Evolutionary conservation across 2,329 filamentous ascomycete species (phyloP), one percentile per base, ranked within the genome.

Genomic region (Sporothrix sp.): DNA sequence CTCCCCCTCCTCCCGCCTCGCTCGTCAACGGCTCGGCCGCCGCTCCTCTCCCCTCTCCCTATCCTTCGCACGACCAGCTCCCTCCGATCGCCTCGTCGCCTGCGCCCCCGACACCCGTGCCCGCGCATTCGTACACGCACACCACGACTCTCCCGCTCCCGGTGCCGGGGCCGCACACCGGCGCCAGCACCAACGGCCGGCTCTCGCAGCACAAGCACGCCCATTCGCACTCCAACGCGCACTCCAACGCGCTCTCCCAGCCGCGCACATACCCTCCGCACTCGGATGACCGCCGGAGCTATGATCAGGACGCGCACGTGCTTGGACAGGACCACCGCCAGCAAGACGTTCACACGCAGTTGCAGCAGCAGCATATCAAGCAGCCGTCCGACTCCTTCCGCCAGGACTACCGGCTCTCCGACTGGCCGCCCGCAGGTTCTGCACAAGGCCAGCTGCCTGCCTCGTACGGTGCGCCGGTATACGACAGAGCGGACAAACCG

Each of bases 221-320:
- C 18, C 43, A 44, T 23, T 23, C 42, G 21, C 38, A 43, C 25
- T 43, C 39, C 5, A 30, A 33, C 43, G 33, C 43, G n/a, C 27
- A 43, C 25, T 43, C 39, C 5, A 30, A 33, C 43, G 33, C 43
- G n/a, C 27, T 32, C 16, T 44, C 43, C 4, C 43, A 45, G 30
- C 43, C 43, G 43, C 43, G 43, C 30, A 45, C 51, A 10, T 66
- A 21, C 18, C 23, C 42, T 1, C 21, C 30, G 25, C 42, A 51
- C 35, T 10, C 25, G 39, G 72, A 79, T 60, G 75, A 79, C 59
- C 75, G 75, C 63, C 74, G 75, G 58, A 73, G 74, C 59, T 71
- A 76, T 73, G 76, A 78, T 48, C 73, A 70, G 64, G 76, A 78
- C 58, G 67, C 69, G 51, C 76, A 72, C 60, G 67, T 72, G 61